Evolutionary conservation across 768 basidiomycete species (phyloP).

Genomic region (Rhizopogon rudus): DNA sequence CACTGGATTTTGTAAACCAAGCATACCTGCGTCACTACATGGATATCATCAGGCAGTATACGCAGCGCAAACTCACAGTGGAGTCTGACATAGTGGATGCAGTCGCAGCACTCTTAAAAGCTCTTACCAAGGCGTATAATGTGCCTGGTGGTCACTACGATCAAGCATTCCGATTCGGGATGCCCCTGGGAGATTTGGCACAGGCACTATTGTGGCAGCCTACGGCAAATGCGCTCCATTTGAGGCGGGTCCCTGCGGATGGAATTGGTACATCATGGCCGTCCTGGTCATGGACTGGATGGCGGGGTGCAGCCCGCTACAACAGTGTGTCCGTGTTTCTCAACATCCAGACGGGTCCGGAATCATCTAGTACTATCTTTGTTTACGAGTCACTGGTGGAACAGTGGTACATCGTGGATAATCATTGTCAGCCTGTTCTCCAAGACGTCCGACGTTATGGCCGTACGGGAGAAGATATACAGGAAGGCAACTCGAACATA

Average conservation of each 20-base stretch:
- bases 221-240: neutral
- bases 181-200: conserved; percentile 6
- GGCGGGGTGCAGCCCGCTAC: conserved; percentile 13
- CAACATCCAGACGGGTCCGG: conserved; percentile 3
- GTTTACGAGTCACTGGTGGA: conserved; percentile 9
- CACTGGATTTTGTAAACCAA: no score
- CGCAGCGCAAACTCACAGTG: neutral
- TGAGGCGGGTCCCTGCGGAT: conserved; percentile 2
- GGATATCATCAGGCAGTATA: neutral
- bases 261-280: conserved; percentile 6
- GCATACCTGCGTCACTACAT: no score
- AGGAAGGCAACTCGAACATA: neutral
- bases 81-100: neutral
- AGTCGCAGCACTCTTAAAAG: neutral
- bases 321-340: neutral
- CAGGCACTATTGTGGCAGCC: conserved; percentile 15
- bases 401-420: conserved; percentile 11
- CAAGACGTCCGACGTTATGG: conserved; percentile 6
- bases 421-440: conserved; percentile 3
- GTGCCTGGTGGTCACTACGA: neutral
- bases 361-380: neutral
- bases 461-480: neutral
- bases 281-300: conserved; percentile 22
- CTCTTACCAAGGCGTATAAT: neutral
- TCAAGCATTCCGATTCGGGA: neutral